Evolutionary conservation across 805 yeast genomes (phyloP), one percentile per base, ranked within the genome.

Genomic region (Myxozyma lipomycoides): DNA sequence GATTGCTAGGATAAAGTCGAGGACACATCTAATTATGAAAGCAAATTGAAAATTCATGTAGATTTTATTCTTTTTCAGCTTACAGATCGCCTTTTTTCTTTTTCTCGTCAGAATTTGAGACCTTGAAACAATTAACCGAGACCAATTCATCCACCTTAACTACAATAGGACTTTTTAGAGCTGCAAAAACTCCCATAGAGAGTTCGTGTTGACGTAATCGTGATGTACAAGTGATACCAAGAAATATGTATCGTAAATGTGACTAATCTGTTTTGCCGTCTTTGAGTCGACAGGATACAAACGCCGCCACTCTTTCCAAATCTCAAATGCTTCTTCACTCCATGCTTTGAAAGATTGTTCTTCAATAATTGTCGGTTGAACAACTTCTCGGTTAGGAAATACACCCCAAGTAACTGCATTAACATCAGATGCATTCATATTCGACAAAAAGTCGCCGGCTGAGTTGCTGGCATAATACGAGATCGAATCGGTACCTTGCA

Each of bases 361-460:
- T 64, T 90, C 96, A 49, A 93, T 82, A 55, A 90, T 84, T 0
- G 98, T 93, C 0, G 97, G 86, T 67, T 90, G 97, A 34, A 88
- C 78, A 34, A 89, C 83, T 64, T 88, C 96, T 57, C 89, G 79
- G 67, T 83, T 83, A 5, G 95, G 95, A 75, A 93, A 91, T 2
- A 86, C 95, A 56, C 98, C 98, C 98, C 98, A 93, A 1, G 98
- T 93, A 6, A 93, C 95, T 24, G 93, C 95, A 43, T 57, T 61
- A 22, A 59, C 54, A 15, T 52, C 63, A 15, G 70, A 73, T 1
- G 72, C 65, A 1, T 73, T 73, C 63, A 83, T 69, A 60, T 84
- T 88, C 1, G 93, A 78, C 25, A 74, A 71, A 56, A 86, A 81
- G 7, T 68, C 62, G 1, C 83, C 83, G 21, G 69, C 61, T 7